A percentile compares a stretch with the other conserved stretches of the same genome.
These are phyloP conservation scores for Przewalskia tangutica DNA, from an alignment of 257 asterid species.

Conservation along the genomic window DNA sequence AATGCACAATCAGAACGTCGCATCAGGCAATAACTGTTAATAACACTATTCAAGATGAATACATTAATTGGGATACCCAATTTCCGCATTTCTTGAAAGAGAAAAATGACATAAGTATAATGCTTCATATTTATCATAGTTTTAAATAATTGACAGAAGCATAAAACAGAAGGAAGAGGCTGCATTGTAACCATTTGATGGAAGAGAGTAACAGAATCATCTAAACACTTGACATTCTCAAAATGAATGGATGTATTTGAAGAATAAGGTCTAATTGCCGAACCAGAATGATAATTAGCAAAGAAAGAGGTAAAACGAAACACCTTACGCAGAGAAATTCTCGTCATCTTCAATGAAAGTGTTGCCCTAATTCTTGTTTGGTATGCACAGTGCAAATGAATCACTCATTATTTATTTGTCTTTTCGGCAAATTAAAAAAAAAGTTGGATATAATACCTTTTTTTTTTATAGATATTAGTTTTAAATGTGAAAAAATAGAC, in stretches of 20 bases:
- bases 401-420: too few relatives aligned
- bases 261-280: background rate
- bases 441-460: too few relatives aligned
- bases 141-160: background rate
- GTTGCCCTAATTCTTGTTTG: too few relatives aligned
- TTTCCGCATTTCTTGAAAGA: slow-evolving; percentile 3
- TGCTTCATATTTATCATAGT: background rate
- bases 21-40: background rate
- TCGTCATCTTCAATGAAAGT: too few relatives aligned
- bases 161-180: slow-evolving; percentile 5
- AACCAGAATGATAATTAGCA: background rate
- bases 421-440: too few relatives aligned
- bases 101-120: background rate
- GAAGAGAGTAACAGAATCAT: slow-evolving; percentile 6
- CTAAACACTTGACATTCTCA: background rate
- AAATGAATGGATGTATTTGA: background rate
- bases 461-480: too few relatives aligned
- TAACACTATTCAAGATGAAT: background rate
- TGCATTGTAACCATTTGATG: slow-evolving; percentile 1
- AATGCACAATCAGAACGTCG: background rate
- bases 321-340: too few relatives aligned
- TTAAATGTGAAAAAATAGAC: too few relatives aligned
- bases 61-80: background rate
- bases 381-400: too few relatives aligned
- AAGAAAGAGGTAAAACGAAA: background rate